These are phyloP conservation scores for Coemansia javaensis DNA, from an alignment of 192 early-diverging fungal species.

Conservation along the genomic window DNA sequence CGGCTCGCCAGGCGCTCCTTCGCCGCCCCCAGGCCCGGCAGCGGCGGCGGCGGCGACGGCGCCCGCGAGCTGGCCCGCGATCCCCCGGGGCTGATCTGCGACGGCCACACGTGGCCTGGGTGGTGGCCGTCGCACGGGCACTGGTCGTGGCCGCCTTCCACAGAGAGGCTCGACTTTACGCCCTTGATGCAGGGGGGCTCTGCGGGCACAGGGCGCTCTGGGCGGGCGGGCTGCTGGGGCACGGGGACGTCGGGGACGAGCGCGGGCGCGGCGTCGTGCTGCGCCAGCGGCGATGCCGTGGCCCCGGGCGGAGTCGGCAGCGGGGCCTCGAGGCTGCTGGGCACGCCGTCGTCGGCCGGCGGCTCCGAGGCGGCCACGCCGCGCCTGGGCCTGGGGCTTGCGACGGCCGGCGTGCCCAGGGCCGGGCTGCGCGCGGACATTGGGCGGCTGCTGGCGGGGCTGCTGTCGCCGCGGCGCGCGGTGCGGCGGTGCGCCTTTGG, in stretches of 20 bases:
- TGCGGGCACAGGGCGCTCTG: background rate
- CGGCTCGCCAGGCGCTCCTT: slow-evolving; percentile 3
- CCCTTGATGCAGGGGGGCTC: slow-evolving; percentile 7
- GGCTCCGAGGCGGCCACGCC: no score
- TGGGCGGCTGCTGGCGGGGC: no score
- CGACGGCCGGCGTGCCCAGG: no score
- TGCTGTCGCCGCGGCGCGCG: background rate
- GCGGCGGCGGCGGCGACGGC: slow-evolving; percentile 10
- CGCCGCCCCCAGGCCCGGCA: background rate
- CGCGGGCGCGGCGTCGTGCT: no score
- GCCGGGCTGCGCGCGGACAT: no score
- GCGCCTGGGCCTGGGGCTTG: no score
- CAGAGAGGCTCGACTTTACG: slow-evolving; percentile 35
- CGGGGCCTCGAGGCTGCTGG: no score
- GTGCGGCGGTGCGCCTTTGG: slow-evolving; percentile 48
- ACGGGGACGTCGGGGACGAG: no score
- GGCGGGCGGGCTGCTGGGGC: no score
- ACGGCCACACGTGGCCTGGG: slow-evolving; percentile 42
- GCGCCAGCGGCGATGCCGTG: no score
- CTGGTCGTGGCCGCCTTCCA: slow-evolving; percentile 42
- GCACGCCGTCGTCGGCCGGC: no score
- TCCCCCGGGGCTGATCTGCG: slow-evolving; percentile 43
- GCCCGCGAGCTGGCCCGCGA: slow-evolving; percentile 36
- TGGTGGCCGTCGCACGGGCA: slow-evolving; percentile 17
- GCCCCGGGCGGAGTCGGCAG: no score